A percentile compares a stretch with the other conserved stretches of the same genome.
These are phyloP conservation scores for Ophiostoma ulmi DNA, from an alignment of 2,329 filamentous ascomycete genomes.

Conservation along the genomic window DNA sequence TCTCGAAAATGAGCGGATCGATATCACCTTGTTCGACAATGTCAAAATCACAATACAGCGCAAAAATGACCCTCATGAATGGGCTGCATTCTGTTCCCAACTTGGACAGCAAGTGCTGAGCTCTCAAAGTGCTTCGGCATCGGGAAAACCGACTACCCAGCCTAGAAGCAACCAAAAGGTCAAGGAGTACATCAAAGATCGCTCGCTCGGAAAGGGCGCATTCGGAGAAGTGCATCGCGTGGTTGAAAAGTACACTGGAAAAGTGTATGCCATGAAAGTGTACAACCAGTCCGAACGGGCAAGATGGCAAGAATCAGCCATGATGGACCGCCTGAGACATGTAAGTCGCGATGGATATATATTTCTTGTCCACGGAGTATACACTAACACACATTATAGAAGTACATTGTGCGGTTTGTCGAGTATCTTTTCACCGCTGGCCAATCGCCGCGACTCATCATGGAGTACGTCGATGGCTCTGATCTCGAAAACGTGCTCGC, in stretches of 20 bases:
- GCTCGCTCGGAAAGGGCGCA: conserved; percentile 16
- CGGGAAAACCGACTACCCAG: not conserved
- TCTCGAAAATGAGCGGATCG: conserved; percentile 11
- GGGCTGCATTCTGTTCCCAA: not conserved
- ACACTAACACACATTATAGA: not conserved
- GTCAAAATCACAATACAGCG: conserved; percentile 15
- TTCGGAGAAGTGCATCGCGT: conserved; percentile 18
- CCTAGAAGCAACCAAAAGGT: not conserved
- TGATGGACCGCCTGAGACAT: conserved; percentile 7
- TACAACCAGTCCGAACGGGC: conserved; percentile 9
- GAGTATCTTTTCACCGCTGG: not conserved
- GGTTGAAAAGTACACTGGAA: conserved; percentile 14
- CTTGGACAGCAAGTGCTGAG: not conserved
- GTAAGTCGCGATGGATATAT: not conserved
- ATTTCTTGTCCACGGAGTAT: not conserved
- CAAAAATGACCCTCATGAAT: conserved; percentile 4
- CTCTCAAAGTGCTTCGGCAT: not conserved
- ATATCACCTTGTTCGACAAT: conserved; percentile 13
- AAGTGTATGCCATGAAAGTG: conserved; percentile 21
- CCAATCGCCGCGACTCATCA: conserved; percentile 17
- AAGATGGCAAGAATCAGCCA: conserved; percentile 16
- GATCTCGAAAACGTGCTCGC: conserved; percentile 15
- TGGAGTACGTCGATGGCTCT: conserved; percentile 20
- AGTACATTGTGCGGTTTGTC: conserved; percentile 19
- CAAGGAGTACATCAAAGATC: conserved; percentile 16